Evolutionary conservation across 2,329 filamentous ascomycete species (phyloP), one percentile per base, ranked within the genome.

Genomic region (Hypoxylon sp.): DNA sequence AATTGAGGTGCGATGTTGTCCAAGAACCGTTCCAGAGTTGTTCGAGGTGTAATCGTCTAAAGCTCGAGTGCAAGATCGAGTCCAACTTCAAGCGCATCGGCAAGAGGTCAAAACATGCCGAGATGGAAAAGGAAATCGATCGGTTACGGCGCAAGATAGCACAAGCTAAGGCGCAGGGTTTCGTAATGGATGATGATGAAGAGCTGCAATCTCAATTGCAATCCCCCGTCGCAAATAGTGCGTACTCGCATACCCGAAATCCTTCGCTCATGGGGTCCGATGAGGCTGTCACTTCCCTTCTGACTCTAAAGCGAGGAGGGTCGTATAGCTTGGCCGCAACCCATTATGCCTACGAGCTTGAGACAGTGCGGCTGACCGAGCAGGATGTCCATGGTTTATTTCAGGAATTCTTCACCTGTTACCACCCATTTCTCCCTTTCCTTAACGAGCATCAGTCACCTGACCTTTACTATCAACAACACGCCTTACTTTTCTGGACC

Each of bases 21-120:
- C 91, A 94, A 80, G 91, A 93, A 28, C 92, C 92, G 17, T 94
- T 94, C 79, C 87, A 89, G 74, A 89, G 88, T 74, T 96, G 93
- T 82, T 90, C 90, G 59, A 87, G 93, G 62, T 96, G 93, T 81
- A 88, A 88, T 77, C 92, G 93, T 74, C 87, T 94, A 76, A 92
- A 91, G 80, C 89, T 95, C 67, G 88, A 90, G 68, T 96, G 93
- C 84, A 93, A 93, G 79, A 95, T 96, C 79, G 92, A 95, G 79
- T 92, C 91, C 75, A 93, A 94, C 79, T 95, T 95, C 82, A 94
- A 94, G 85, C 90, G 92, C 73, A 85, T 94, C 17, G 91, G 92
- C 69, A 96, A 96, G 83, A 87, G 92, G 45, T 92, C 89, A 70
- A 92, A 93, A 78, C 92, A 95, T 79, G 92, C 92, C 75, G 92